These are phyloP conservation scores for Halenospora varia DNA, from an alignment of 495 filamentous ascomycete species.

Conservation along the genomic window DNA sequence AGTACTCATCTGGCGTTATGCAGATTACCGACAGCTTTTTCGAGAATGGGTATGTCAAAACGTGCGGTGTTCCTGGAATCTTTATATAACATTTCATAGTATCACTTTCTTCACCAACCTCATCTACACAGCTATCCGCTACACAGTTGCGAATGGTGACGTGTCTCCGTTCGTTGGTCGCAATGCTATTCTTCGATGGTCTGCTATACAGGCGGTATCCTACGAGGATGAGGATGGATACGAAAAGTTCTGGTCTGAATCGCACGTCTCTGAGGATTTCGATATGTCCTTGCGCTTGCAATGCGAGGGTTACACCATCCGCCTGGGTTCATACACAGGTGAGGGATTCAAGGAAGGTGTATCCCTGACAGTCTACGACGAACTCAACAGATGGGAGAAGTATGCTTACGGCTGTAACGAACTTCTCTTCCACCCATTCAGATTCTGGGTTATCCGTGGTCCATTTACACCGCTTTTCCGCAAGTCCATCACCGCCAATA, in stretches of 20 bases:
- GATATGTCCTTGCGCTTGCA: slow-evolving; percentile 82
- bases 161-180: slow-evolving; percentile 79
- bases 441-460: slow-evolving; percentile 48
- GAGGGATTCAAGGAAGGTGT: slow-evolving; percentile 83
- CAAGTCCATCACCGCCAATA: slow-evolving; percentile 52
- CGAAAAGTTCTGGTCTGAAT: slow-evolving; percentile 82
- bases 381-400: slow-evolving; percentile 80
- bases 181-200: slow-evolving; percentile 78
- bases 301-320: slow-evolving; percentile 66
- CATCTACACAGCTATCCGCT: slow-evolving; percentile 74
- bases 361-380: slow-evolving; percentile 80
- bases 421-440: slow-evolving; percentile 51
- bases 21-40: slow-evolving; percentile 72
- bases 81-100: slow-evolving; percentile 19
- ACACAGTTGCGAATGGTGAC: slow-evolving; percentile 76
- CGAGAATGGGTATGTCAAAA: slow-evolving; percentile 44
- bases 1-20: slow-evolving; percentile 80
- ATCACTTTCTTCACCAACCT: slow-evolving; percentile 86
- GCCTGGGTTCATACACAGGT: slow-evolving; percentile 67
- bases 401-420: slow-evolving; percentile 88
- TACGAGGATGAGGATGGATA: slow-evolving; percentile 65
- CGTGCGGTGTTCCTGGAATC: neutral
- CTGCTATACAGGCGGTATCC: slow-evolving; percentile 70
- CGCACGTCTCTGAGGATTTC: slow-evolving; percentile 79
- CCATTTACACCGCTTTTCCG: slow-evolving; percentile 65